Base-by-base conservation (phyloP, 2,329 filamentous ascomycete genomes). In the Fusarium udum region DNA sequence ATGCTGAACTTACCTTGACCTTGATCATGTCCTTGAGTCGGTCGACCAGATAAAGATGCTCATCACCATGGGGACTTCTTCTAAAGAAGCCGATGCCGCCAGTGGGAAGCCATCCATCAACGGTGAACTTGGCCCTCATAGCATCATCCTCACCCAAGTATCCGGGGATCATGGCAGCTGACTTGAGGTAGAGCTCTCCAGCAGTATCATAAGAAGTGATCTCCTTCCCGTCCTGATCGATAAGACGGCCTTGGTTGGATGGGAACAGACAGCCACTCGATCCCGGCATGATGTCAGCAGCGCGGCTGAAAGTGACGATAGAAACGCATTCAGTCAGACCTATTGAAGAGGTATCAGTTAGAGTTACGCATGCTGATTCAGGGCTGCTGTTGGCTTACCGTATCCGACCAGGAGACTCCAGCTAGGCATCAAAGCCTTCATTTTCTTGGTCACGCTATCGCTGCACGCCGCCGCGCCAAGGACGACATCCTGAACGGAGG, bases 291-390 rank as follows among this genome's bases (percentile, higher is more conserved):
- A 59, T 49, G 2, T 59, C 56, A n/a, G 56, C 56, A 0, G 24
- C 15, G 2, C 56, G 56, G 0, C 31, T 59, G 2, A 36, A 59
- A 0, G 56, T 59, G 7, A 59, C 56, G 4, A 59, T 59, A 0
- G 56, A 59, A 0, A 59, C 56, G 15, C 56, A 59, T 20, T 59
- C 56, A 3, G 56, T 59, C 8, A 59, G 3, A 1, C 55, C 55
- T 58, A 10, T 46, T 3, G 4, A 3, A 8, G 7, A 3, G 3
- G 4, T 16, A 13, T 36, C 7, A 48, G n/a, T n/a, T 4, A 46
- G 18, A 5, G 7, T 8, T 8, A 2, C 0, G 8, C 3, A 13
- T 4, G 2, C 2, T 22, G 14, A 6, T 15, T 3, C 3, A 7
- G 7, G 2, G 4, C 5, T 8, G 10, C 13, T 2, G 40, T 20